Base-by-base conservation (phyloP, 1,139 yeast species). In the Lodderomyces jiufengensis region DNA sequence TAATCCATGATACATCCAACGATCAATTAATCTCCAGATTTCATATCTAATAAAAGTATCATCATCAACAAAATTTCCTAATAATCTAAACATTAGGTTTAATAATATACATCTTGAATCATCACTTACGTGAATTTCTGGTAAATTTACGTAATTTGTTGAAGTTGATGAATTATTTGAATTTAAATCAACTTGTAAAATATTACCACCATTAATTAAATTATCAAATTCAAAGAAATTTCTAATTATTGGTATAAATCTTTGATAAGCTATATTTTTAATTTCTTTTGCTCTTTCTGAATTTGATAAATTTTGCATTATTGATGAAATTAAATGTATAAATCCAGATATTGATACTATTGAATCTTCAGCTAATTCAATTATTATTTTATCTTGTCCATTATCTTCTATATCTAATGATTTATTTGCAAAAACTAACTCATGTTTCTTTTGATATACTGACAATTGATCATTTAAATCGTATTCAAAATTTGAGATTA, bases 341-440 rank as follows among this genome's bases (percentile, higher is more conserved):
- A 84, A 80, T 0, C 96, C 86, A 0, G 90, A 74, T 7, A 88
- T 66, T 38, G 85, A 78, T 6, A 86, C 73, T n/a, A 84, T 62
- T 0, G 90, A 82, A 52, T 87, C 96, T 47, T 86, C 95, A 22
- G 85, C 85, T 29, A 90, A 64, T 36, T 82, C 90, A 14, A 76
- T 63, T 3, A 61, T 41, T 13, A 64, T 53, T 37, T 52, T 49
- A 33, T 50, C 54, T 11, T 38, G 35, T 3, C 43, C 38, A 1
- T 46, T 27, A 18, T 48, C 52, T 16, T 48, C 53, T 10, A 46
- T 48, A 7, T 48, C 50, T 7, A 45, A 41, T 2, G 46, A 34
- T 24, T 43, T 42, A 20, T 50, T 47, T 1, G 68, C 51, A 37
- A 66, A 64, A 31, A 67, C 44, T 21, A 59, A 53, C 27, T 69